Conservation (phyloP, 1,284 basidiomycete genomes). For the Trichosporon coremiiforme region DNA sequence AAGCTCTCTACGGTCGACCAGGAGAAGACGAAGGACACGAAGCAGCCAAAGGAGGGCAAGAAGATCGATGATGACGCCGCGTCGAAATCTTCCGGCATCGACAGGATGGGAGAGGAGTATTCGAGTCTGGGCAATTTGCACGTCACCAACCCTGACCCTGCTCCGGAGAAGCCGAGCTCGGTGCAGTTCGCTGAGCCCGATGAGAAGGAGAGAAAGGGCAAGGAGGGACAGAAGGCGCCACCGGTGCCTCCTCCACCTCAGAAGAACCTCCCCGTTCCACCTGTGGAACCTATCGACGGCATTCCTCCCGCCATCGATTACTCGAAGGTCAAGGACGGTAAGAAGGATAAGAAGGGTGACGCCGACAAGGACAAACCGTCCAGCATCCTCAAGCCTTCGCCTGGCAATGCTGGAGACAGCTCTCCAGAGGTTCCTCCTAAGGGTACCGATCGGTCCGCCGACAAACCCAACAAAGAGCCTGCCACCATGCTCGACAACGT, state of each 20-base stretch:
- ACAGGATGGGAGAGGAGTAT: conserved; percentile 5
- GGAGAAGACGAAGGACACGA: not conserved
- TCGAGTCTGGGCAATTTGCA: not conserved
- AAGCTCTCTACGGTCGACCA: not conserved
- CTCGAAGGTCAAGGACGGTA: conserved; percentile 7
- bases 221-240: not conserved
- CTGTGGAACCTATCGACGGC: conserved; percentile 11
- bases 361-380: not conserved
- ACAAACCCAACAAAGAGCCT: not conserved
- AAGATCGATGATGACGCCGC: not conserved
- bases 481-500: not conserved
- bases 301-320: conserved; percentile 6
- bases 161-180: not conserved
- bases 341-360: not conserved
- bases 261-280: not conserved
- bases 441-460: not conserved
- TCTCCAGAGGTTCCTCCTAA: not conserved
- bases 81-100: not conserved
- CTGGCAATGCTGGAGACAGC: not conserved
- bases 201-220: not conserved
- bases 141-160: not conserved
- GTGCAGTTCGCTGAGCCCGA: conserved; percentile 14
- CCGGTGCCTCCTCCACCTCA: conserved; percentile 1
- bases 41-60: not conserved
- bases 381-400: not conserved